Percentiles rank a stretch among this genome's conserved stretches.
Evolutionary conservation across 352 stramenopile genomes (phyloP).

Genomic region (Pythium dissimile): DNA sequence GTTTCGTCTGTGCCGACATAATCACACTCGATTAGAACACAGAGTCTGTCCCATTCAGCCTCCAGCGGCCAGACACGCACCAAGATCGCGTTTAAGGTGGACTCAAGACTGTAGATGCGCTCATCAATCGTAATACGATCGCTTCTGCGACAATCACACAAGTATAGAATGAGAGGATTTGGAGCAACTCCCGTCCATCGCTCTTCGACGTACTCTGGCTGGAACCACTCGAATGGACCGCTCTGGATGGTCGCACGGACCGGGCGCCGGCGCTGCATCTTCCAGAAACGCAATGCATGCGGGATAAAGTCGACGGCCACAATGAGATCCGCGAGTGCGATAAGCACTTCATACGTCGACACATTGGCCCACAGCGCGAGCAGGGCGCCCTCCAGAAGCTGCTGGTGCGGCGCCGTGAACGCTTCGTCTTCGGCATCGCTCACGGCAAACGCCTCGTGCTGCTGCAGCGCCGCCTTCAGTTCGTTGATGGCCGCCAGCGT

Average conservation of each 20-base stretch:
- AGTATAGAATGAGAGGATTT: no score
- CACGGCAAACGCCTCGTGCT: conserved; percentile 12
- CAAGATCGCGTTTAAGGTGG: conserved; percentile 63
- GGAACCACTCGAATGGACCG: conserved; percentile 61
- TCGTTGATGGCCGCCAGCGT: conserved; percentile 33
- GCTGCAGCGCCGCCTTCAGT: conserved; percentile 27
- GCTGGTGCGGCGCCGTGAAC: conserved; percentile 13
- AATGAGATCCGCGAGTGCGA: conserved; percentile 58
- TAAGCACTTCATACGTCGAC: conserved; percentile 50
- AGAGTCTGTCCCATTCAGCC: not conserved
- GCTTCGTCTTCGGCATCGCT: not conserved
- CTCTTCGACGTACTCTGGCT: conserved; percentile 32
- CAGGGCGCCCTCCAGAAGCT: conserved; percentile 34
- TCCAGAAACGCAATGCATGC: conserved; percentile 67
- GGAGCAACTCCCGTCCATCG: not conserved
- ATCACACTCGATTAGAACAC: not conserved
- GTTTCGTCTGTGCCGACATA: conserved; percentile 38
- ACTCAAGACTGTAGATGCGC: conserved; percentile 57
- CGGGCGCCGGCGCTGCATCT: conserved; percentile 40
- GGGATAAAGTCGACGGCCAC: conserved; percentile 68
- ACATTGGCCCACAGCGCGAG: conserved; percentile 58
- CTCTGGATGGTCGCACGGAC: conserved; percentile 47
- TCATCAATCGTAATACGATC: conserved; percentile 54
- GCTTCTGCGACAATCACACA: no score
- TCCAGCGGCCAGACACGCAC: conserved; percentile 20